These are phyloP conservation scores for Neurospora sp. DNA, from an alignment of 495 filamentous ascomycete genomes.

Conservation along the genomic window DNA sequence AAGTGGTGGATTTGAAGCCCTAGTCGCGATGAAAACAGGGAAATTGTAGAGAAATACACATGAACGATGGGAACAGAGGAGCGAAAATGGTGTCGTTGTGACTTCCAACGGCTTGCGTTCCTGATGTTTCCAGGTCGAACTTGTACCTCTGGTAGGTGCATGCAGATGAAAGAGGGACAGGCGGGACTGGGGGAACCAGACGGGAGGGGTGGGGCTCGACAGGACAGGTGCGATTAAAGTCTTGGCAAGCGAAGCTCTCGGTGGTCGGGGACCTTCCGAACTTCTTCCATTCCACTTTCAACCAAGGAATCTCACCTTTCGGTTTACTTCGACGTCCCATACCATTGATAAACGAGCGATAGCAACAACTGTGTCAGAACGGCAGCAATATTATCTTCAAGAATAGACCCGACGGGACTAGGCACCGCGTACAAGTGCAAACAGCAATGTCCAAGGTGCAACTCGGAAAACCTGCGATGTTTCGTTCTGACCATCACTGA, in stretches of 20 bases:
- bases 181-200: background rate
- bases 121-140: background rate
- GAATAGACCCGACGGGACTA: background rate
- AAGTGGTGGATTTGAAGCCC: background rate
- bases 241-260: background rate
- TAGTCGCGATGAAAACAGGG: background rate
- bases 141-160: background rate
- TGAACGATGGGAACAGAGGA: background rate
- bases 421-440: background rate
- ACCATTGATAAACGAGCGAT: background rate
- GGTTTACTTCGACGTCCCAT: background rate
- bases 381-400: background rate
- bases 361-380: background rate
- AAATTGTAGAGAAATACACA: too few relatives aligned
- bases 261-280: background rate
- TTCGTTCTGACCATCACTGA: background rate
- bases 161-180: background rate
- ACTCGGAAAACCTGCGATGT: background rate
- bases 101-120: background rate
- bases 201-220: background rate
- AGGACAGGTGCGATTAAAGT: background rate
- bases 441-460: background rate
- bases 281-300: background rate
- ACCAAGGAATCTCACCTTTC: background rate
- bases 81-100: background rate